Percentiles rank a stretch among this genome's conserved stretches.
Evolutionary conservation across 495 filamentous ascomycete genomes (phyloP).

Genomic region (Aspergillus incahuasiensis): DNA sequence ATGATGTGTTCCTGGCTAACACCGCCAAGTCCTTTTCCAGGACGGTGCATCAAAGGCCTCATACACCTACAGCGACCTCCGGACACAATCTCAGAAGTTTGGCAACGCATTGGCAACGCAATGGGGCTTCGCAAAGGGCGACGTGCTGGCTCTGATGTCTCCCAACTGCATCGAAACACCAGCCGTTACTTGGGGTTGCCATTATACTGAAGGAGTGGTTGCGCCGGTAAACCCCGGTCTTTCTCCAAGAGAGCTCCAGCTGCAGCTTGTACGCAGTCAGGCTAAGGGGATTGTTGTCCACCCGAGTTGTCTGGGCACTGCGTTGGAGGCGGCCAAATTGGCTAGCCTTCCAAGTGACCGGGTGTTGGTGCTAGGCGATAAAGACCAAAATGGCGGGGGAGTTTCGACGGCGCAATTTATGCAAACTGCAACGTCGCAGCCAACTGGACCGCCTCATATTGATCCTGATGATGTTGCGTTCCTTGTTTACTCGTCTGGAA

Average conservation of each 20-base stretch:
- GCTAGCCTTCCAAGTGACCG: conserved; percentile 55
- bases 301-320: conserved; percentile 52
- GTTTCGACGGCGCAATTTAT: neutral
- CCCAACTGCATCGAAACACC: conserved; percentile 67
- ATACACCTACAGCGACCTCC: neutral
- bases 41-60: neutral
- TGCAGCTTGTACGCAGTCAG: conserved; percentile 68
- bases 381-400: neutral
- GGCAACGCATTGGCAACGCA: conserved; percentile 62
- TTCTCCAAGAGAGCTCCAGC: conserved; percentile 70
- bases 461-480: conserved; percentile 44
- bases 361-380: conserved; percentile 41
- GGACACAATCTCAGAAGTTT: conserved; percentile 42
- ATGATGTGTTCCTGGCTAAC: neutral
- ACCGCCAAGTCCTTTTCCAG: neutral
- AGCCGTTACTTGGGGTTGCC: conserved; percentile 63
- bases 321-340: conserved; percentile 54
- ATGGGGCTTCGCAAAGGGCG: conserved; percentile 73
- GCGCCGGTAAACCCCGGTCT: conserved; percentile 82
- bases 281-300: conserved; percentile 70
- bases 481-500: conserved; percentile 76
- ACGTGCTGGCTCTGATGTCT: conserved; percentile 58
- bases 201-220: conserved; percentile 70
- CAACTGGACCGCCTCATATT: conserved; percentile 19
- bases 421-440: neutral